phyloP scores from a whole-genome alignment of 768 basidiomycete genomes.

The Boletellus emodensis region DNA sequence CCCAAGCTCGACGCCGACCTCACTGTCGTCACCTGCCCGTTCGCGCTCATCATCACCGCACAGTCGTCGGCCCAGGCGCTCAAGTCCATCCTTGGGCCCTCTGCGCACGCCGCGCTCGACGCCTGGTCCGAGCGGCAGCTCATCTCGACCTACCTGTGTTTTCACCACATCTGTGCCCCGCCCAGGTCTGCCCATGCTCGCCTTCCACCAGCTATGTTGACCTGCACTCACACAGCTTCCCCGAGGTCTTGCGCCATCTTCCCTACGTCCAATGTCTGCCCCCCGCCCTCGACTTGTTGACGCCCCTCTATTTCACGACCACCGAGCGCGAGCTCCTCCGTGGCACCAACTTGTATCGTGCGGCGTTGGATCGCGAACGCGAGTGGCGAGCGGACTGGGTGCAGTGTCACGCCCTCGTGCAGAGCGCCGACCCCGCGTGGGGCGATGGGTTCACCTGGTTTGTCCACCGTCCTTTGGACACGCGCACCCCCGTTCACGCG shows the following conservation, averaged over 20 bases:
- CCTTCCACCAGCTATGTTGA: constrained; percentile 1
- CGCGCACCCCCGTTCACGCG: constrained; percentile 22
- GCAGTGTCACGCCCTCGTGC: constrained; percentile 44
- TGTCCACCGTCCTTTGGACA: constrained; percentile 15
- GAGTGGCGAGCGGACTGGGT: constrained; percentile 65
- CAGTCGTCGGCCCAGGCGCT: constrained; percentile 44
- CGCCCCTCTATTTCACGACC: constrained; percentile 67
- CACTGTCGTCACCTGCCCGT: constrained; percentile 63
- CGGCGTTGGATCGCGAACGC: constrained; percentile 60
- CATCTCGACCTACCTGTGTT: constrained; percentile 60
- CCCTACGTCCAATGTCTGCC: constrained; percentile 74
- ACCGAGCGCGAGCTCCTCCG: constrained; percentile 61
- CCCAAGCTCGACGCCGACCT: constrained; percentile 45
- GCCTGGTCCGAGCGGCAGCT: constrained; percentile 62
- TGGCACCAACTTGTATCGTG: constrained; percentile 80
- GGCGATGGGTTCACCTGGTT: constrained; percentile 64
- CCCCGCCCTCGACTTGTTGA: constrained; percentile 47
- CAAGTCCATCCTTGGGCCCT: constrained; percentile 32
- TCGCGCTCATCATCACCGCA: constrained; percentile 61
- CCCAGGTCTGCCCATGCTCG: constrained; percentile 29
- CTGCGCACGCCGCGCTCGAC: constrained; percentile 19
- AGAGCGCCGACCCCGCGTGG: constrained; percentile 37
- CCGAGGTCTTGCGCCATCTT: constrained; percentile 34
- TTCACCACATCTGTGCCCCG: constrained; percentile 55
- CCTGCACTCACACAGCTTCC: constrained; percentile 6